phyloP scores from a whole-genome alignment of 805 yeast genomes.

The Torulaspora indica region DNA sequence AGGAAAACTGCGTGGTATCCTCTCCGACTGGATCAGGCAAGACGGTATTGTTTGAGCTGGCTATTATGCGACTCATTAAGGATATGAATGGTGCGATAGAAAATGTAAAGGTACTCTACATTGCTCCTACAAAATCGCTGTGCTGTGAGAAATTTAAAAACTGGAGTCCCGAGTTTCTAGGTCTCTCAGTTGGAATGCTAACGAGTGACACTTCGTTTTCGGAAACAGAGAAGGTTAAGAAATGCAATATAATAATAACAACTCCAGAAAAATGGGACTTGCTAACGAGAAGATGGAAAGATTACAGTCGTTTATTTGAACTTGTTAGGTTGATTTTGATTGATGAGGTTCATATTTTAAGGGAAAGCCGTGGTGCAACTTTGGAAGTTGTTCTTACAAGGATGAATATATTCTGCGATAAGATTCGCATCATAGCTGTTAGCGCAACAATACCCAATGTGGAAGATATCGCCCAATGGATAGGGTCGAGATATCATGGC shows the following conservation, averaged over 20 bases:
- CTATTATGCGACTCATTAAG: conserved; percentile 40
- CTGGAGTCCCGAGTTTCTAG: conserved; percentile 44
- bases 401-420: conserved; percentile 40
- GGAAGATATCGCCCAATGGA: conserved; percentile 45
- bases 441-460: conserved; percentile 55
- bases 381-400: conserved; percentile 47
- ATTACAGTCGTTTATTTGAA: conserved; percentile 39
- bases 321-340: conserved; percentile 43
- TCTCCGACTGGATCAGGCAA: conserved; percentile 62
- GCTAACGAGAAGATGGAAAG: conserved; percentile 49
- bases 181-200: conserved; percentile 45
- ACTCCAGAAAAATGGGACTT: conserved; percentile 64
- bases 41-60: conserved; percentile 51
- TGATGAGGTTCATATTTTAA: conserved; percentile 47
- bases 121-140: conserved; percentile 58
- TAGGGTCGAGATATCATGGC: conserved; percentile 26
- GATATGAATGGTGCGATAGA: conserved; percentile 6
- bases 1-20: conserved; percentile 44
- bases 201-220: conserved; percentile 50
- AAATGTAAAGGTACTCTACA: conserved; percentile 39
- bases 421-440: conserved; percentile 42
- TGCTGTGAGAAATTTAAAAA: conserved; percentile 47
- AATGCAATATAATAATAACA: conserved; percentile 50
- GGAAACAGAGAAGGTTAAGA: conserved; percentile 44
- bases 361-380: conserved; percentile 46